phyloP scores from a whole-genome alignment of 768 basidiomycete species.

The Collybiopsis luxurians region DNA sequence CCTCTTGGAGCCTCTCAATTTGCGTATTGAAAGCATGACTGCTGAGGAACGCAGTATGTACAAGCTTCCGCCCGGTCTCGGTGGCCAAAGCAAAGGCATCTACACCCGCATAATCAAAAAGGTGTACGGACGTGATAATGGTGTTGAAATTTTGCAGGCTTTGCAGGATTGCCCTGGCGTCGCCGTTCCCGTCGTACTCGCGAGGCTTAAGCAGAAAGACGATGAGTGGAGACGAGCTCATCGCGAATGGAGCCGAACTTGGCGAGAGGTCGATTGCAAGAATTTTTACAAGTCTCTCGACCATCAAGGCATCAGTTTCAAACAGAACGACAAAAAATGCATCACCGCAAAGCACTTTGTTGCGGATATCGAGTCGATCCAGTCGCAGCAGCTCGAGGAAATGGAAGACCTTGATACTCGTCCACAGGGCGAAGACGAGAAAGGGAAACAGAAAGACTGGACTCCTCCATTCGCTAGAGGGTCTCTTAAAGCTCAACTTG shows the following conservation, averaged over 20 bases:
- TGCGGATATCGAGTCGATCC: slow-evolving; percentile 69
- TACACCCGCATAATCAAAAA: slow-evolving; percentile 94
- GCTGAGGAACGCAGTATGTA: slow-evolving; percentile 80
- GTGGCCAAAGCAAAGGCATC: slow-evolving; percentile 82
- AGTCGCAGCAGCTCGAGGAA: slow-evolving; percentile 52
- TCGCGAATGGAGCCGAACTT: slow-evolving; percentile 94
- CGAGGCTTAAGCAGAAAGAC: slow-evolving; percentile 87
- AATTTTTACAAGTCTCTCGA: slow-evolving; percentile 99
- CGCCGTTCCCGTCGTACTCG: slow-evolving; percentile 87
- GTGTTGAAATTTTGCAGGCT: slow-evolving; percentile 75
- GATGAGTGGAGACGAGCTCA: slow-evolving; percentile 96
- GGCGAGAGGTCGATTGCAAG: slow-evolving; percentile 95
- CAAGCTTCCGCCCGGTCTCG: slow-evolving; percentile 82
- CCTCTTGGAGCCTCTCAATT: slow-evolving; percentile 82
- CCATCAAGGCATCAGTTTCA: slow-evolving; percentile 93
- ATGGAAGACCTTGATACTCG: slow-evolving; percentile 17
- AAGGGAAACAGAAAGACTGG: slow-evolving; percentile 29
- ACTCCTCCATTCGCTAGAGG: slow-evolving; percentile 40
- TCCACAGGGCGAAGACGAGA: slow-evolving; percentile 12
- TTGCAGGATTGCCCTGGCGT: slow-evolving; percentile 90
- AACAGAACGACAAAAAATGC: slow-evolving; percentile 91
- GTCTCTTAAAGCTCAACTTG: slow-evolving; percentile 67
- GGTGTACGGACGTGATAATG: slow-evolving; percentile 83
- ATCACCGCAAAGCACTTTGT: slow-evolving; percentile 85
- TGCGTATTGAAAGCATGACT: slow-evolving; percentile 85